Evolutionary conservation across 352 stramenopile species (phyloP).

Genomic region (Phytophthora pistaciae): DNA sequence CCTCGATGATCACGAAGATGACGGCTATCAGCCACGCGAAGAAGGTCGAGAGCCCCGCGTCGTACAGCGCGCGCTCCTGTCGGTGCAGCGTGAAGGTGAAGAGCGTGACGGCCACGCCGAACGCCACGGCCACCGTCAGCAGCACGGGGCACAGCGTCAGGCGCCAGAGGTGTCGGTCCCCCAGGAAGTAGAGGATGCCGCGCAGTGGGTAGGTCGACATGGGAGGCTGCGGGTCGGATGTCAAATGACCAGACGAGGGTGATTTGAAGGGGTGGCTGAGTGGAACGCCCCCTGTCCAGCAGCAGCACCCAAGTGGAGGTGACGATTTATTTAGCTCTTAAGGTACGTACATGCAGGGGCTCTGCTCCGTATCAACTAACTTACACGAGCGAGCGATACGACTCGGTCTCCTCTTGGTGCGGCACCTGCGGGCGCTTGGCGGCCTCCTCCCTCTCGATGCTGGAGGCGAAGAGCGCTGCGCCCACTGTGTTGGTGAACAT

Average conservation of each 20-base stretch:
- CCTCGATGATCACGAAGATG: conserved; percentile 58
- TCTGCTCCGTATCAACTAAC: not conserved
- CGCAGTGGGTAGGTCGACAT: conserved; percentile 56
- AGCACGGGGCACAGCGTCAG: conserved; percentile 54
- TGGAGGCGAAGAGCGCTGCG: conserved; percentile 60
- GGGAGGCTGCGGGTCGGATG: conserved; percentile 10
- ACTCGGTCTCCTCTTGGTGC: conserved; percentile 20
- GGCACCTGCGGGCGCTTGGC: conserved; percentile 22
- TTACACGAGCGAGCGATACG: conserved; percentile 21
- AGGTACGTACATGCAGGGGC: conserved; percentile 1
- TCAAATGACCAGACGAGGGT: conserved; percentile 8
- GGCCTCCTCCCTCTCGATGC: conserved; percentile 55
- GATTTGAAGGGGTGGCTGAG: not conserved
- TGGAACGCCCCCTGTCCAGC: not conserved
- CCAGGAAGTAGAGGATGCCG: conserved; percentile 54
- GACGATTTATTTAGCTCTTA: conserved; percentile 5
- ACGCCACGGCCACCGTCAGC: conserved; percentile 55
- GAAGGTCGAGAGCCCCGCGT: conserved; percentile 41
- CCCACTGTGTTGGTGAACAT: conserved; percentile 71
- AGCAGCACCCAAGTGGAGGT: not conserved
- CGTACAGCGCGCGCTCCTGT: conserved; percentile 45
- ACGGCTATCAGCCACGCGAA: conserved; percentile 68
- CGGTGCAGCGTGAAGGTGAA: conserved; percentile 49
- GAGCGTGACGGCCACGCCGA: conserved; percentile 48
- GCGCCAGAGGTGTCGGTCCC: conserved; percentile 54